phyloP scores from a whole-genome alignment of 2,329 filamentous ascomycete species.

The Fusarium penzigii region DNA sequence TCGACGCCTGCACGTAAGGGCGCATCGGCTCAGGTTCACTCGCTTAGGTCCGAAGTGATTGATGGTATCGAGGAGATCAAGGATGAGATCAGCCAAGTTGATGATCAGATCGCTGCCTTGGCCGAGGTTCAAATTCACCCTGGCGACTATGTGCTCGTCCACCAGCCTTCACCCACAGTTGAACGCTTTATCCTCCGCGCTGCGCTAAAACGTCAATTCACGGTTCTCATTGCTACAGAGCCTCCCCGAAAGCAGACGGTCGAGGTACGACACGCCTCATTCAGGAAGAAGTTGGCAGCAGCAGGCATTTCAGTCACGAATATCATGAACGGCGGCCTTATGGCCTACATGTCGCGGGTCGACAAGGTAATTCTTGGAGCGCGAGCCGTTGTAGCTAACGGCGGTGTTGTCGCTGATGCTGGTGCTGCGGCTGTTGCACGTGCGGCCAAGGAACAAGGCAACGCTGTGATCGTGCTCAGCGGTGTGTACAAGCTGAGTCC shows the following conservation, averaged over 20 bases:
- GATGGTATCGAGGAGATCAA: slow-evolving; percentile 95
- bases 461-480: slow-evolving; percentile 83
- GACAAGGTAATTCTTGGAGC: slow-evolving; percentile 94
- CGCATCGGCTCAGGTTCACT: slow-evolving; percentile 54
- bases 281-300: slow-evolving; percentile 76
- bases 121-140: slow-evolving; percentile 91
- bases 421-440: slow-evolving; percentile 83
- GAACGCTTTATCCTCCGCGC: slow-evolving; percentile 88
- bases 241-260: slow-evolving; percentile 40
- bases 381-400: slow-evolving; percentile 84
- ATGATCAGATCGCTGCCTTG: slow-evolving; percentile 87
- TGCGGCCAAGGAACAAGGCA: slow-evolving; percentile 79
- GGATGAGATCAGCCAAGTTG: slow-evolving; percentile 89
- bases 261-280: slow-evolving; percentile 49
- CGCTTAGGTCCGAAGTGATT: slow-evolving; percentile 86
- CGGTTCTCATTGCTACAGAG: slow-evolving; percentile 78
- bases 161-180: slow-evolving; percentile 82
- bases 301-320: slow-evolving; percentile 81
- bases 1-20: slow-evolving; percentile 48
- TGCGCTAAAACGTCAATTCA: slow-evolving; percentile 87
- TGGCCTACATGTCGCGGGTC: slow-evolving; percentile 91
- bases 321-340: slow-evolving; percentile 81
- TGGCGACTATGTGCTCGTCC: slow-evolving; percentile 87
- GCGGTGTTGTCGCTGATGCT: slow-evolving; percentile 78
- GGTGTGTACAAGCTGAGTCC: slow-evolving; percentile 95